Evolutionary conservation across 169 alveolate species (phyloP).

Genomic region (Cryptosporidium tyzzeri): DNA sequence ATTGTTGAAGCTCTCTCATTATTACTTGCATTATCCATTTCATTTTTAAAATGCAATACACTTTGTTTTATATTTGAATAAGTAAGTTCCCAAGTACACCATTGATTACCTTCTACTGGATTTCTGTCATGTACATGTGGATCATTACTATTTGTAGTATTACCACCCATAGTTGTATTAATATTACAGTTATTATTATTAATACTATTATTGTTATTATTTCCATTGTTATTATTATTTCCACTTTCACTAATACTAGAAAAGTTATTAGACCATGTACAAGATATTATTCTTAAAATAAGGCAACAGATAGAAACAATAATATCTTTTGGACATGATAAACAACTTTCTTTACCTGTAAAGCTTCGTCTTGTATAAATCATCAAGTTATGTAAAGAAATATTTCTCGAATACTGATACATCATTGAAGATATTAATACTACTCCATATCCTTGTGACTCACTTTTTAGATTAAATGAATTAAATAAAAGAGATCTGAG

Average conservation of each 20-base stretch:
- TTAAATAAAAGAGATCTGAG: slow-evolving; percentile 39
- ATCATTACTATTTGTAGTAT: not conserved
- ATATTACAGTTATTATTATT: too few species aligned
- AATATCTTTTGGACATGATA: slow-evolving; percentile 60
- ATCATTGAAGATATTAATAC: slow-evolving; percentile 35
- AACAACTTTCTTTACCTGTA: slow-evolving; percentile 37
- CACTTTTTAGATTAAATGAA: slow-evolving; percentile 28
- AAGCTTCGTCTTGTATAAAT: slow-evolving; percentile 49
- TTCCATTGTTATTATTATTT: not conserved
- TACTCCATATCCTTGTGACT: slow-evolving; percentile 73
- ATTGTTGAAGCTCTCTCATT: slow-evolving; percentile 6
- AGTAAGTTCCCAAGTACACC: slow-evolving; percentile 67
- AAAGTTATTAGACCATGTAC: slow-evolving; percentile 43
- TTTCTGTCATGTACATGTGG: not conserved
- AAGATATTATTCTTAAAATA: slow-evolving; percentile 37
- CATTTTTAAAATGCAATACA: not conserved
- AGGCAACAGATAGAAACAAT: slow-evolving; percentile 55
- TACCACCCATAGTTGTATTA: too few species aligned
- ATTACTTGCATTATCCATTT: not conserved
- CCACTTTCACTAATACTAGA: not conserved
- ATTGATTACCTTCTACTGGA: slow-evolving; percentile 1
- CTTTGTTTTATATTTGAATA: slow-evolving; percentile 36
- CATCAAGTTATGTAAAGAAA: slow-evolving; percentile 53
- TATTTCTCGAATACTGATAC: slow-evolving; percentile 44
- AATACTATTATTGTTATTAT: too few species aligned